These are phyloP conservation scores for Saturnispora hagleri DNA, from an alignment of 805 yeast genomes.

Conservation along the genomic window DNA sequence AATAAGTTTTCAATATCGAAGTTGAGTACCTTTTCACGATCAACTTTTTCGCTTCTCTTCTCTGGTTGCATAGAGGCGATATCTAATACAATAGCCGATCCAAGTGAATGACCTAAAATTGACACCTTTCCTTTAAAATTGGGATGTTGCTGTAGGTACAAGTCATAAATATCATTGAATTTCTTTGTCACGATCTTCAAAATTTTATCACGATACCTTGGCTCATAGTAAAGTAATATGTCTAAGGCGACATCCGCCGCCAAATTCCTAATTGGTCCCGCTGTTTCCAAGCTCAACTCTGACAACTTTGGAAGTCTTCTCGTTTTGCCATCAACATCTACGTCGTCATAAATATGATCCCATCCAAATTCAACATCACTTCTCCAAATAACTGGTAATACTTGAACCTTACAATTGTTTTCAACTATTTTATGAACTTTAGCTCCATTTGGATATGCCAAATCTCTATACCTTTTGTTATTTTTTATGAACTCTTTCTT, in stretches of 20 bases:
- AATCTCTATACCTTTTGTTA: slow-evolving; percentile 30
- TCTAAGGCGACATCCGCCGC: slow-evolving; percentile 86
- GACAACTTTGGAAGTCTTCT: slow-evolving; percentile 49
- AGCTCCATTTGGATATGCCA: slow-evolving; percentile 26
- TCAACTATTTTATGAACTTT: slow-evolving; percentile 14
- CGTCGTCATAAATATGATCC: slow-evolving; percentile 30
- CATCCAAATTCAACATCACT: slow-evolving; percentile 59
- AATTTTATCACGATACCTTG: slow-evolving; percentile 53
- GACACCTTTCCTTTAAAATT: slow-evolving; percentile 73
- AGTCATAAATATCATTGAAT: slow-evolving; percentile 51
- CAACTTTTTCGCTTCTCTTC: slow-evolving; percentile 21
- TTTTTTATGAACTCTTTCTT: slow-evolving; percentile 37
- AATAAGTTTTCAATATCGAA: slow-evolving; percentile 71
- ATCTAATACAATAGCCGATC: slow-evolving; percentile 79
- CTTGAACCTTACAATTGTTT: slow-evolving; percentile 59
- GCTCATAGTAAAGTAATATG: slow-evolving; percentile 70
- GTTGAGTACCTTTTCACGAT: slow-evolving; percentile 35
- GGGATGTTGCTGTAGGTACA: slow-evolving; percentile 58
- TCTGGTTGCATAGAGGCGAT: slow-evolving; percentile 46
- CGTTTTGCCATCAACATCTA: slow-evolving; percentile 30
- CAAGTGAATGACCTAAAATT: slow-evolving; percentile 84
- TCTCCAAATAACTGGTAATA: slow-evolving; percentile 89
- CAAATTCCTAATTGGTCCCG: slow-evolving; percentile 64
- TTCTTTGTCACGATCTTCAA: slow-evolving; percentile 50
- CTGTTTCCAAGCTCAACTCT: slow-evolving; percentile 70